Evolutionary conservation across 352 stramenopile species (phyloP), one percentile per base, ranked within the genome.

Genomic region (Globisporangium canariense): DNA sequence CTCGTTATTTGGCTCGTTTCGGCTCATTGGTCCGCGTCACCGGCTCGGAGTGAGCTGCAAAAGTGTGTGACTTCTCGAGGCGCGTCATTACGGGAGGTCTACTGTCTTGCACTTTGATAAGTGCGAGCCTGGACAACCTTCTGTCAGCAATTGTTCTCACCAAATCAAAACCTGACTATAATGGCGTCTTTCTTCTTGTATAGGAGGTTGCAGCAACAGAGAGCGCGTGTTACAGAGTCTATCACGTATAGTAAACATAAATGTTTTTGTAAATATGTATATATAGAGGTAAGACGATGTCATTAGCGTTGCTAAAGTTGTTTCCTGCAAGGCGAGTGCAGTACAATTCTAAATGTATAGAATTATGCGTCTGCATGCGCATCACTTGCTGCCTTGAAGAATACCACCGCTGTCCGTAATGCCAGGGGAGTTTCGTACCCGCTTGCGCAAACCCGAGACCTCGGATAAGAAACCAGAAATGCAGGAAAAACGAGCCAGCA

Each of bases 401-500:
- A 22, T 28, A 28, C 25, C 25, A 28, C 28, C 8, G 49, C 5
- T 8, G 22, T 46, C 25, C 16, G 5, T 52, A 38, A n/a, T 16
- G 16, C 25, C 20, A 51, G 55, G 38, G 16, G 36, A 41, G 14
- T 47, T 47, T 30, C 20, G 30, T 8, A 25, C 13, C 54, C 34
- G 25, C 32, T 53, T 62, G 56, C 56, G 56, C 56, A 62, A 62
- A 53, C 56, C 40, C 50, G 8, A 18, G 10, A 2, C 16, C 11
- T 11, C 20, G 16, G 40, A 18, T 41, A 53, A 43, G 56, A 25
- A 62, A 62, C 56, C 25, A 62, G 56, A 62, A 43, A 43, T 53
- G 56, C 56, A 53, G 41, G 41, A 53, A 52, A 52, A 38, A 62
- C 40, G 45, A 62, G 56, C 56, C 56, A 62, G 56, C 20, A 61